A percentile compares a stretch with the other conserved stretches of the same genome.
These are phyloP conservation scores for Pythium grandisporangium DNA, from an alignment of 352 stramenopile genomes.

Conservation along the genomic window DNA sequence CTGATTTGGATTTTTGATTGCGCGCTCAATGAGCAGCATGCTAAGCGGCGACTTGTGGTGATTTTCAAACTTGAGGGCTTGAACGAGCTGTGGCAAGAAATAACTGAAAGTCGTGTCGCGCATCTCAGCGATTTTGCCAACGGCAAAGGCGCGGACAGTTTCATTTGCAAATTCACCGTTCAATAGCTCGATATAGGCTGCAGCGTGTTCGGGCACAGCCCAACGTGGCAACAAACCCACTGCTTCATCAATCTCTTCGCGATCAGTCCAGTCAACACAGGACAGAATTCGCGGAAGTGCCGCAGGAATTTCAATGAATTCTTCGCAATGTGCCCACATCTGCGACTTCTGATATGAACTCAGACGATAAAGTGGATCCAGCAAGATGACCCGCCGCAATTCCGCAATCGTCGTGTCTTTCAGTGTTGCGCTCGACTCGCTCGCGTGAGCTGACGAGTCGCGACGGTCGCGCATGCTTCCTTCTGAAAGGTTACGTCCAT, in stretches of 20 bases:
- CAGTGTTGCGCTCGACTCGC: slow-evolving; percentile 37
- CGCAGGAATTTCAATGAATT: slow-evolving; percentile 65
- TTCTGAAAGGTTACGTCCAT: slow-evolving; percentile 52
- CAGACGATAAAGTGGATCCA: slow-evolving; percentile 75
- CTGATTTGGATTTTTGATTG: slow-evolving; percentile 81
- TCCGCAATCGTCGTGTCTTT: slow-evolving; percentile 45
- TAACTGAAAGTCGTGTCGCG: slow-evolving; percentile 84
- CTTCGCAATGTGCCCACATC: slow-evolving; percentile 72
- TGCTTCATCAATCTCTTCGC: slow-evolving; percentile 57
- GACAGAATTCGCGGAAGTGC: slow-evolving; percentile 74
- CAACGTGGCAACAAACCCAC: slow-evolving; percentile 60
- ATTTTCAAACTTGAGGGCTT: slow-evolving; percentile 87
- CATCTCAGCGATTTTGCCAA: slow-evolving; percentile 73
- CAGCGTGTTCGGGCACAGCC: slow-evolving; percentile 58
- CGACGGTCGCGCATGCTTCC: slow-evolving; percentile 30
- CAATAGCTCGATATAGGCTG: slow-evolving; percentile 78
- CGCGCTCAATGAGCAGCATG: slow-evolving; percentile 79
- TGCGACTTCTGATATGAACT: slow-evolving; percentile 78
- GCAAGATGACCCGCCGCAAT: slow-evolving; percentile 67
- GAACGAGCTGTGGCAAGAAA: slow-evolving; percentile 83
- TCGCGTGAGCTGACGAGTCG: slow-evolving; percentile 48
- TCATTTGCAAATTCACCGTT: slow-evolving; percentile 76
- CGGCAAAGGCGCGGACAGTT: slow-evolving; percentile 62
- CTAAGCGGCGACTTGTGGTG: slow-evolving; percentile 70
- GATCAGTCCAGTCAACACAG: slow-evolving; percentile 75